Percentiles rank a stretch among this genome's conserved stretches.
Conservation (phyloP, 108 stramenopile genomes). For the Chaetoceros muelleri region DNA sequence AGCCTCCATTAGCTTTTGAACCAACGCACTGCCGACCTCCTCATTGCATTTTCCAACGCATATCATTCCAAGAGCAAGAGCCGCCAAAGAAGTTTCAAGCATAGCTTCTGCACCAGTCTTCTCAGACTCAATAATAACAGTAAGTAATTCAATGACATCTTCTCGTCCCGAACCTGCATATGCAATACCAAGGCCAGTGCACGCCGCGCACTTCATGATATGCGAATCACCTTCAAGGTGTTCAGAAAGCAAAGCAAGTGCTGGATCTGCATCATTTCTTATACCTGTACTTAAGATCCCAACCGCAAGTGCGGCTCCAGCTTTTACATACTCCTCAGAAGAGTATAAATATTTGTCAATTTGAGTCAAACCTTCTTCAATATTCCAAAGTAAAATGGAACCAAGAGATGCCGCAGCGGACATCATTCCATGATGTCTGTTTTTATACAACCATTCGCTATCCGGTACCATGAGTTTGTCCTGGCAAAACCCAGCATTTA, state of each 20-base stretch:
- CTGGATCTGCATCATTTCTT: conserved; percentile 95
- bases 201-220: conserved; percentile 84
- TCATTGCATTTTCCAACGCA: conserved; percentile 95
- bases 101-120: conserved; percentile 46
- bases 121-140: conserved; percentile 83
- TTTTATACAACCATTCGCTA: conserved; percentile 83
- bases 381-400: conserved; percentile 95
- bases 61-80: conserved; percentile 92
- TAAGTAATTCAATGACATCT: conserved; percentile 89
- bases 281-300: conserved; percentile 93
- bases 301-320: conserved; percentile 95
- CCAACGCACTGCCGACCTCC: conserved; percentile 83
- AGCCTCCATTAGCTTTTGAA: conserved; percentile 96
- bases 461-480: conserved; percentile 91
- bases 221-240: conserved; percentile 78
- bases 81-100: conserved; percentile 82
- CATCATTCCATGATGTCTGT: conserved; percentile 99
- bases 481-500: conserved; percentile 95
- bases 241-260: conserved; percentile 89
- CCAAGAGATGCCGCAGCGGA: conserved; percentile 96
- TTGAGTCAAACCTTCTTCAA: conserved; percentile 97
- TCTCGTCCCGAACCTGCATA: conserved; percentile 93
- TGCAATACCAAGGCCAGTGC: conserved; percentile 93
- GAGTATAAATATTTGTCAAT: conserved; percentile 97
- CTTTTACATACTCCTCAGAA: conserved; percentile 93